These are phyloP conservation scores for Colletotrichum sp. DNA, from an alignment of 2,329 filamentous ascomycete genomes.

Conservation along the genomic window DNA sequence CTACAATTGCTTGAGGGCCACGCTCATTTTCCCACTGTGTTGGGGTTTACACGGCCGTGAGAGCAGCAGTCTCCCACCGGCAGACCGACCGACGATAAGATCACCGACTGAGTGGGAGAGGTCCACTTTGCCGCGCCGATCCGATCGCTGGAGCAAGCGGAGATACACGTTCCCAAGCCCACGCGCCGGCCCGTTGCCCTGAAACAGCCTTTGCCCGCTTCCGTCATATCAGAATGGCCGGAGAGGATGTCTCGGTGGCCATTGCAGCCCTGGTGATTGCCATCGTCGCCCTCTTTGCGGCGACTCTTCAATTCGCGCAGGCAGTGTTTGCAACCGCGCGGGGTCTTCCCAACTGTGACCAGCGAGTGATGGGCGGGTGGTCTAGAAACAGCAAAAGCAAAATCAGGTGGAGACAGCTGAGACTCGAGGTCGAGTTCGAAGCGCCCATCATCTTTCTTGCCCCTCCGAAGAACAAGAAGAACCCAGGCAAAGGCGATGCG, in stretches of 20 bases:
- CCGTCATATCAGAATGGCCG: not conserved
- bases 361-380: slow-evolving; percentile 8
- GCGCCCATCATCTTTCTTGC: slow-evolving; percentile 9
- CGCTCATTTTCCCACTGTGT: not conserved
- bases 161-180: not conserved
- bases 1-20: not conserved
- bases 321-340: not conserved
- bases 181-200: not conserved
- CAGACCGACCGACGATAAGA: not conserved
- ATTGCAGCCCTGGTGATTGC: not conserved
- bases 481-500: not conserved
- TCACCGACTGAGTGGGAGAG: not conserved
- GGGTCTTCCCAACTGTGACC: slow-evolving; percentile 1
- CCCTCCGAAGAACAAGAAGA: not conserved
- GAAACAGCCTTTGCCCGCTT: not conserved
- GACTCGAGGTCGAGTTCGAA: slow-evolving; percentile 5
- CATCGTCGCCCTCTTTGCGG: not conserved
- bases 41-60: not conserved
- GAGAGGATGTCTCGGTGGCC: not conserved
- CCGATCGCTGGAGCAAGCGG: not conserved
- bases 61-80: not conserved
- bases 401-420: not conserved
- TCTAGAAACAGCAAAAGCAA: not conserved
- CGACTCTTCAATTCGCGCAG: not conserved
- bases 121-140: not conserved